Conservation (phyloP, 768 basidiomycete species). For the Hygrophorus pudorinus region DNA sequence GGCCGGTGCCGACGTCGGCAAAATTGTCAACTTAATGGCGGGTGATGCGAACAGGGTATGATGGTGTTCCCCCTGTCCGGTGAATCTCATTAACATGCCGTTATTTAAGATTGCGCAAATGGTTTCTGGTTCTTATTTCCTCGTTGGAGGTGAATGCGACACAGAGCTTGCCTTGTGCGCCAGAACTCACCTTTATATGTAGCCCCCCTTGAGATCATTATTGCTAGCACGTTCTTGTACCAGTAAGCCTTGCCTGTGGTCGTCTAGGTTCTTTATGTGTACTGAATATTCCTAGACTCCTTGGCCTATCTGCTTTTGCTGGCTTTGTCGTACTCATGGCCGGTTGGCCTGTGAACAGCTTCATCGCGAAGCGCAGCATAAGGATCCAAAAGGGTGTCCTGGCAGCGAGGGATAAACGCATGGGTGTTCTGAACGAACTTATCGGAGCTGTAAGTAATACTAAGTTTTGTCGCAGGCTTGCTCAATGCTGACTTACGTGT, state of each 20-base stretch:
- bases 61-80: neutral
- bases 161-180: neutral
- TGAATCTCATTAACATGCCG: neutral
- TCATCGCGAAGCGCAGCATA: constrained; percentile 48
- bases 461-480: neutral
- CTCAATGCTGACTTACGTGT: neutral
- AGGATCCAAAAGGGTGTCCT: constrained; percentile 50
- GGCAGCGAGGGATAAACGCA: constrained; percentile 62
- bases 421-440: constrained; percentile 70
- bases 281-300: constrained; percentile 28
- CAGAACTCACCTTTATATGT: constrained; percentile 6
- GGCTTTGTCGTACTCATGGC: constrained; percentile 61
- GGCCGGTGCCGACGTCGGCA: constrained; percentile 78
- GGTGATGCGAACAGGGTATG: constrained; percentile 55
- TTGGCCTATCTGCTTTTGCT: constrained; percentile 63
- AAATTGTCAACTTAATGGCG: constrained; percentile 87
- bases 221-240: constrained; percentile 69
- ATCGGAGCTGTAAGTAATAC: constrained; percentile 44
- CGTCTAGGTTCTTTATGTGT: constrained; percentile 19
- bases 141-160: constrained; percentile 46
- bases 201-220: constrained; percentile 71
- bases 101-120: constrained; percentile 36
- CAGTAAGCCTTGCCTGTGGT: constrained; percentile 34
- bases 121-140: constrained; percentile 46
- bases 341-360: constrained; percentile 65